These are phyloP conservation scores for Fusarium zealandicum DNA, from an alignment of 2,329 filamentous ascomycete species.

Conservation along the genomic window DNA sequence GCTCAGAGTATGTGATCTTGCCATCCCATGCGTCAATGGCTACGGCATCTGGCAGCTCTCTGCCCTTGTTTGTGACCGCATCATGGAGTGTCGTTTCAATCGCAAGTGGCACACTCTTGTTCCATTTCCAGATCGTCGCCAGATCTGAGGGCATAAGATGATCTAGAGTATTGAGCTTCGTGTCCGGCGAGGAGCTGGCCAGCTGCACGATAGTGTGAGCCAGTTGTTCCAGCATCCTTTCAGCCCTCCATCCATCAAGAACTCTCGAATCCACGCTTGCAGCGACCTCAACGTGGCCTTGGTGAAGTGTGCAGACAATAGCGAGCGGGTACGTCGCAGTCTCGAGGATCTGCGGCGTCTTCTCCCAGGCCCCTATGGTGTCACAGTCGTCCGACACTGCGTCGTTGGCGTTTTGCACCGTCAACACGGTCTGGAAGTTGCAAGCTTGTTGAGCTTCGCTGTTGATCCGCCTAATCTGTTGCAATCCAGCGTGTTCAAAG, in stretches of 20 bases:
- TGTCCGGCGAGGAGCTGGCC: not conserved
- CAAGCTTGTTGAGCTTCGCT: conserved; percentile 9
- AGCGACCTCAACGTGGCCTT: not conserved
- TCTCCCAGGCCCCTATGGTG: conserved; percentile 6
- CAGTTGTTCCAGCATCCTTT: conserved; percentile 9
- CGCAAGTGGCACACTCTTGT: not conserved
- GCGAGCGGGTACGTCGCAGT: conserved; percentile 15
- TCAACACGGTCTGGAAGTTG: conserved; percentile 8
- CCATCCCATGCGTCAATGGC: conserved; percentile 9
- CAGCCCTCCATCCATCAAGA: not conserved
- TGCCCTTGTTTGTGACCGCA: not conserved
- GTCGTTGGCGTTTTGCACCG: conserved; percentile 1
- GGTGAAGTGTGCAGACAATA: conserved; percentile 8
- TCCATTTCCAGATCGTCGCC: conserved; percentile 8
- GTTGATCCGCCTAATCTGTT: conserved; percentile 9
- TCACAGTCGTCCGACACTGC: not conserved
- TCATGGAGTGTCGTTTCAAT: not conserved
- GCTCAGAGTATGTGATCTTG: not conserved
- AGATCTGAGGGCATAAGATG: conserved; percentile 1
- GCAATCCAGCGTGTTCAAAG: conserved; percentile 13
- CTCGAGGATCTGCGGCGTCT: conserved; percentile 1
- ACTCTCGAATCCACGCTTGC: conserved; percentile 11
- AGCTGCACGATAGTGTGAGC: conserved; percentile 1
- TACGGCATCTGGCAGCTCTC: not conserved
- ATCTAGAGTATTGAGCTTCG: not conserved